Base-by-base conservation (phyloP, 371 early-diverging fungal genomes). In the Apophysomyces variabilis region DNA sequence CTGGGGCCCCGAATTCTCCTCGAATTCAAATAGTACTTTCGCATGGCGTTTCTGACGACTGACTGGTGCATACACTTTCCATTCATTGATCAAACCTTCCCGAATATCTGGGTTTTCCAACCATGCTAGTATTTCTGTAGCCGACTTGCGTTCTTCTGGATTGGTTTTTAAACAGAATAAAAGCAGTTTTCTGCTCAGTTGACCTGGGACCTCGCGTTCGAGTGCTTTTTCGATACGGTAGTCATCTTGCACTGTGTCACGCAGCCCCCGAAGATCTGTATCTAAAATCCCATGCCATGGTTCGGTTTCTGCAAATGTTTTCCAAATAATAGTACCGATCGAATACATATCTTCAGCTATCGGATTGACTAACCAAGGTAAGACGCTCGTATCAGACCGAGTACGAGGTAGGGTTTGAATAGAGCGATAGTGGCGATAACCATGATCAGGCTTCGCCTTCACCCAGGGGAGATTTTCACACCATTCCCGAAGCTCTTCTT, bases 281-380 rank as follows among this genome's bases (percentile, higher is more conserved):
- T 89, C 87, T 12, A 86, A 74, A 12, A 86, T 79, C 13, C 88
- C 87, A 45, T 79, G 70, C 89, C 88, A 89, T 1, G 89, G 89
- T 36, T 85, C 85, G 0, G 82, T 86, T n/a, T 84, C 87, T 0
- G 86, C 74, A 65, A 88, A 86, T 1, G 79, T 81, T 54, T 86
- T 80, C 89, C 89, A 89, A n/a, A 87, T 82, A 16, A 89, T 61
- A 1, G 87, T 84, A 1, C 88, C 87, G n/a, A 87, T 61, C 1
- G 88, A 86, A 64, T 88, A 89, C 47, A 89, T 73, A 62, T 89
- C 89, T 60, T 89, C 88, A 0, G 85, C 78, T 0, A 80, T 58
- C 0, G 89, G 89, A 56, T 89, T 74, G 4, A 88, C 74, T 1
- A 84, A 72, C 66, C 73, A 74, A 2, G 81, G 74, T 18, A 89